phyloP scores from a whole-genome alignment of 371 early-diverging fungal genomes.

The Mortierella polycephala region DNA sequence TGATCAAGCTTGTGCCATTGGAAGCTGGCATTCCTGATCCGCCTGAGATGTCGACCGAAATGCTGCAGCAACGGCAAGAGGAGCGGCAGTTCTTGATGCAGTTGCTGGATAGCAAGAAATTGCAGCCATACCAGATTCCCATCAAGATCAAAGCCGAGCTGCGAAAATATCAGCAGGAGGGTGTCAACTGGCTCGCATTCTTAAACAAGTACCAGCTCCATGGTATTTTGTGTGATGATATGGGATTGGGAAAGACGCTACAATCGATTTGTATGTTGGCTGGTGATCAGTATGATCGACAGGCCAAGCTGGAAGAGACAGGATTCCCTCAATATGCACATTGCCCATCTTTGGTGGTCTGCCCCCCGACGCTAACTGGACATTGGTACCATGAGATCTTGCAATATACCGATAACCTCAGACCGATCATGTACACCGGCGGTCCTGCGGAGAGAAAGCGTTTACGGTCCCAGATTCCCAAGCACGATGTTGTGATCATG shows the following conservation, averaged over 20 bases:
- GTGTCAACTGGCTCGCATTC: conserved; percentile 98
- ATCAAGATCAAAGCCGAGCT: conserved; percentile 92
- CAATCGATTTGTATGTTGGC: conserved; percentile 97
- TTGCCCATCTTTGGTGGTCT: conserved; percentile 93
- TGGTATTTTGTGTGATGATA: conserved; percentile 99
- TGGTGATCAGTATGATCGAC: conserved; percentile 84
- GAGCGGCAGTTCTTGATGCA: conserved; percentile 94
- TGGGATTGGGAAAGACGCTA: conserved; percentile 99
- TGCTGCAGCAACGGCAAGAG: conserved; percentile 82
- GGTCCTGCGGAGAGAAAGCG: conserved; percentile 81
- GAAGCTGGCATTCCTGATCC: conserved; percentile 93
- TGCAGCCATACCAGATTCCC: conserved; percentile 89
- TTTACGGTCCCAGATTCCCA: conserved; percentile 61
- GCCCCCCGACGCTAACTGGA: conserved; percentile 96
- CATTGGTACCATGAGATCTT: conserved; percentile 98
- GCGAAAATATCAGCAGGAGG: conserved; percentile 96
- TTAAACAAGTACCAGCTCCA: conserved; percentile 95
- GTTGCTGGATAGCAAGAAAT: conserved; percentile 87
- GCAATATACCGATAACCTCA: conserved; percentile 81
- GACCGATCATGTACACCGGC: conserved; percentile 89
- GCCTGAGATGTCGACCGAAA: conserved; percentile 81
- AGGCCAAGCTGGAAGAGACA: conserved; percentile 68
- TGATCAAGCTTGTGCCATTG: conserved; percentile 94
- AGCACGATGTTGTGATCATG: conserved; percentile 88
- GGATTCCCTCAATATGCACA: conserved; percentile 72